phyloP scores from a whole-genome alignment of 2,329 filamentous ascomycete genomes.

The Exutisphaerella laricina region DNA sequence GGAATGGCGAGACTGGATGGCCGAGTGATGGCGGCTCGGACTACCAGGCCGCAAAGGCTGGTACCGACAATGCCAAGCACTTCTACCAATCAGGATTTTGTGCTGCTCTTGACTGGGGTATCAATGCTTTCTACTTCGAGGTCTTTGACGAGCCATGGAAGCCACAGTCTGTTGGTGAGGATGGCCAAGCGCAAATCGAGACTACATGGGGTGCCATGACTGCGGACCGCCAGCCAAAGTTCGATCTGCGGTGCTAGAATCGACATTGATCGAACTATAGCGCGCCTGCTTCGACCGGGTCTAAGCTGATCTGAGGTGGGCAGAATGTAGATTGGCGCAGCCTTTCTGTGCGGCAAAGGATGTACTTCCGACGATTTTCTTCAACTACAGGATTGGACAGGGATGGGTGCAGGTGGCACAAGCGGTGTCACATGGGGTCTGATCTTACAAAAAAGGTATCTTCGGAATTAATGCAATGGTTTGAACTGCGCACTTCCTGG shows the following conservation, averaged over 20 bases:
- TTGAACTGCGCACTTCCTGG: neutral
- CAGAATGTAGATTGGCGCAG: too few relatives aligned
- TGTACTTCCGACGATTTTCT: neutral
- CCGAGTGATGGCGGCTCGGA: conserved; percentile 56
- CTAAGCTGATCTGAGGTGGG: too few relatives aligned
- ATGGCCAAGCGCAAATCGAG: conserved; percentile 49
- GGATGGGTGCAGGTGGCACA: neutral
- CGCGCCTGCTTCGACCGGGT: too few relatives aligned
- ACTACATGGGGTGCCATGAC: conserved; percentile 66
- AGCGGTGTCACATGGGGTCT: neutral
- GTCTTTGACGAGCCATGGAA: conserved; percentile 67
- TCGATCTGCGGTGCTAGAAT: conserved; percentile 19
- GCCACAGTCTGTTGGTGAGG: conserved; percentile 57
- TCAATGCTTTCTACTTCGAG: conserved; percentile 69
- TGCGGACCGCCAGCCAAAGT: conserved; percentile 28
- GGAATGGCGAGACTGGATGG: conserved; percentile 66
- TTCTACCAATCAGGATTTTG: conserved; percentile 61
- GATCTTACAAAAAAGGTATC: neutral
- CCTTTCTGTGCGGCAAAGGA: too few relatives aligned
- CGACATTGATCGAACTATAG: too few relatives aligned
- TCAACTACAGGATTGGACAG: conserved; percentile 1
- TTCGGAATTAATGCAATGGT: neutral
- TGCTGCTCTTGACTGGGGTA: conserved; percentile 58
- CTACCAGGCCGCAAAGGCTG: conserved; percentile 57
- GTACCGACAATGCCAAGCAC: conserved; percentile 51